These are phyloP conservation scores for Parascedosporium putredinis DNA, from an alignment of 2,329 filamentous ascomycete genomes.

Conservation along the genomic window DNA sequence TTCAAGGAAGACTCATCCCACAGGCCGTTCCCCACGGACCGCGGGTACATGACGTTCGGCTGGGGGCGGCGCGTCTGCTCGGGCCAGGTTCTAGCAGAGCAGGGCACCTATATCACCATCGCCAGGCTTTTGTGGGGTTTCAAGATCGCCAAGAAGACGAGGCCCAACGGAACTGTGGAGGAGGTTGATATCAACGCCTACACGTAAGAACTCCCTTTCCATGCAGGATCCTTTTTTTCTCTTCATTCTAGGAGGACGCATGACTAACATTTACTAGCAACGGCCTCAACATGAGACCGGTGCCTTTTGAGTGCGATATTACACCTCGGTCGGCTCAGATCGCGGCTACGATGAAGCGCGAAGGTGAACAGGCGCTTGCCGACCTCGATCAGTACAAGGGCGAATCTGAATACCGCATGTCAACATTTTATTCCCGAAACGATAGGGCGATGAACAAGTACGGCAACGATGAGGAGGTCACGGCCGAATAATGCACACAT, in stretches of 20 bases:
- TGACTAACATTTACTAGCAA: conserved; percentile 25
- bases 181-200: conserved; percentile 47
- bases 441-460: conserved; percentile 22
- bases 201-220: conserved; percentile 25
- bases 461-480: conserved; percentile 13
- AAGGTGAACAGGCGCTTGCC: conserved; percentile 39
- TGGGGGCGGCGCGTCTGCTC: conserved; percentile 45
- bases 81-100: conserved; percentile 45
- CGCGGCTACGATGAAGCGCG: conserved; percentile 36
- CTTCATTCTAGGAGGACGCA: background rate
- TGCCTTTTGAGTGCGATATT: conserved; percentile 44
- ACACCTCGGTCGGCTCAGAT: conserved; percentile 38
- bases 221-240: too few relatives aligned
- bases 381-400: conserved; percentile 42
- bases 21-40: conserved; percentile 37
- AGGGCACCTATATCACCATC: conserved; percentile 48
- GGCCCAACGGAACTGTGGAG: conserved; percentile 29
- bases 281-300: conserved; percentile 47
- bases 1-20: conserved; percentile 24
- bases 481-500: background rate
- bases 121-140: conserved; percentile 49
- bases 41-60: conserved; percentile 44
- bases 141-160: conserved; percentile 29
- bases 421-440: conserved; percentile 34
- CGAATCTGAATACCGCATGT: conserved; percentile 47